Conservation (phyloP, 1,284 basidiomycete species). For the Binderoboletus segoi region DNA sequence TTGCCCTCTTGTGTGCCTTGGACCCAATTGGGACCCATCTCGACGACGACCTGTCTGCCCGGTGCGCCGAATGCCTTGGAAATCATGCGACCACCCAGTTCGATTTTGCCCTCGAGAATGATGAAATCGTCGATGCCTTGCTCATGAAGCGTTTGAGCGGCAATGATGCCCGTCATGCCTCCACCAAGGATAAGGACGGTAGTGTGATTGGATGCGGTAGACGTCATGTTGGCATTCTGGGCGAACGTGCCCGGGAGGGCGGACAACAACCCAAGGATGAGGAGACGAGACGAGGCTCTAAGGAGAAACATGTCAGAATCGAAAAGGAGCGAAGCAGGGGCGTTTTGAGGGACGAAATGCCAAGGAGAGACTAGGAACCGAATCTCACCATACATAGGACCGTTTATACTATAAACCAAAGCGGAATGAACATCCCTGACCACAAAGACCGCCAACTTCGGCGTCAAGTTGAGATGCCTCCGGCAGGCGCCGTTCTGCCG, state of each 20-base stretch:
- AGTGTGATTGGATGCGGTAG: constrained; percentile 19
- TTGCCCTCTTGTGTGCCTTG: constrained; percentile 60
- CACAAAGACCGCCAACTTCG: no score
- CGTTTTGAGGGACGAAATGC: background rate
- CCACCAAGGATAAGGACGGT: constrained; percentile 60
- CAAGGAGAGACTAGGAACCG: background rate
- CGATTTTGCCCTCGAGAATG: constrained; percentile 59
- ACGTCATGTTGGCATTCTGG: constrained; percentile 9
- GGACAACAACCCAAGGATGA: constrained; percentile 10
- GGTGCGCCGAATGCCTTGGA: constrained; percentile 46
- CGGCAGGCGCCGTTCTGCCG: no score
- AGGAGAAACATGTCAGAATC: constrained; percentile 11
- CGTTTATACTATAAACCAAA: no score
- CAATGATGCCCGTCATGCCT: constrained; percentile 67
- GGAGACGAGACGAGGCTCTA: background rate
- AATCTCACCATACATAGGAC: background rate
- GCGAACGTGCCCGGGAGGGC: background rate
- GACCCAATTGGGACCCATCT: constrained; percentile 73
- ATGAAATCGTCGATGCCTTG: constrained; percentile 62
- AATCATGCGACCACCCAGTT: constrained; percentile 65
- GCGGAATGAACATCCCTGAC: no score
- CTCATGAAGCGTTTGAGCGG: constrained; percentile 60
- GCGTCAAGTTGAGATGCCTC: no score
- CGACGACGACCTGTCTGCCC: constrained; percentile 47
- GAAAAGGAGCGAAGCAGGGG: background rate